phyloP scores from a whole-genome alignment of 1,284 basidiomycete genomes.

The Sanghuangporus sanghuang region DNA sequence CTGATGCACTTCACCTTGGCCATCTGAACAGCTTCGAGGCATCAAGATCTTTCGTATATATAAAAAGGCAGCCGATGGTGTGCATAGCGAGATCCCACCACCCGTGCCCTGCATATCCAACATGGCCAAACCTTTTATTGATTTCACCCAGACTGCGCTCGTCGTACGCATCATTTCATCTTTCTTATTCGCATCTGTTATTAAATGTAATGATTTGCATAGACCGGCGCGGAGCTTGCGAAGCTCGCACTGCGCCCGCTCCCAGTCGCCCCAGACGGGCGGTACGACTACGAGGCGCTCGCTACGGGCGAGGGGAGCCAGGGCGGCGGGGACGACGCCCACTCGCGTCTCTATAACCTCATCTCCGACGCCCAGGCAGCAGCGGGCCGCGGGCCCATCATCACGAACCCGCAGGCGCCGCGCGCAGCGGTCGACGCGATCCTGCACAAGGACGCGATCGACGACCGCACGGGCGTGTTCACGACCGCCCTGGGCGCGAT shows the following conservation, averaged over 20 bases:
- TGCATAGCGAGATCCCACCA: neutral
- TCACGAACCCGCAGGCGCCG: conserved; percentile 13
- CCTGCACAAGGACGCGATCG: conserved; percentile 28
- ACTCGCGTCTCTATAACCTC: conserved; percentile 16
- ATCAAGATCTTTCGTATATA: neutral
- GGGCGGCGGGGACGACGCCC: conserved; percentile 10
- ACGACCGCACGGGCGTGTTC: conserved; percentile 34
- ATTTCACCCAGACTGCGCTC: conserved; percentile 6
- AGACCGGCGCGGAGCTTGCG: conserved; percentile 13
- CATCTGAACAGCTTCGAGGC: too few relatives aligned
- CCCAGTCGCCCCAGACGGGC: conserved; percentile 18
- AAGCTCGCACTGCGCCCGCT: conserved; percentile 6
- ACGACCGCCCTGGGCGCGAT: conserved; percentile 28
- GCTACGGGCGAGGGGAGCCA: conserved; percentile 6
- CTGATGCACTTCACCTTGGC: too few relatives aligned
- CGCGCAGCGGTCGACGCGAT: conserved; percentile 23
- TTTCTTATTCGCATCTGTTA: neutral
- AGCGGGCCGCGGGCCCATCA: conserved; percentile 10
- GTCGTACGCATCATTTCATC: conserved; percentile 1
- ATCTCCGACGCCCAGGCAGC: conserved; percentile 9
- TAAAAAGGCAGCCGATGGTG: neutral
- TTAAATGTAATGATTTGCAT: neutral
- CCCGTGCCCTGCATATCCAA: neutral
- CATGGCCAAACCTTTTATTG: conserved; percentile 1
- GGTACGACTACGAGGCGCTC: conserved; percentile 19